Conservation (phyloP, 2,329 filamentous ascomycete genomes). For the Thelonectria blattea region DNA sequence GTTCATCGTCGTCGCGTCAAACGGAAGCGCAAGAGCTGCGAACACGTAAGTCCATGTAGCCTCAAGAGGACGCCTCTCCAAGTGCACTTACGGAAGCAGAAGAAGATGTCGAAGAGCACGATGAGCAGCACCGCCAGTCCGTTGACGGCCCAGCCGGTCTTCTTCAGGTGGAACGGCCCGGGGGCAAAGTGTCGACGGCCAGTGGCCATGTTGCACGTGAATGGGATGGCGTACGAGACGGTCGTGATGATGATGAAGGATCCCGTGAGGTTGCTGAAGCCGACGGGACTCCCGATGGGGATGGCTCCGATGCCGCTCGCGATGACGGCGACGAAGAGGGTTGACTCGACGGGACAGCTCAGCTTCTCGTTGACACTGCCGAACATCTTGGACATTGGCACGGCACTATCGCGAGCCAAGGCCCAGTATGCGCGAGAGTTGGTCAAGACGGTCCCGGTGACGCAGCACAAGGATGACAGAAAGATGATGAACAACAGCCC, state of each 20-base stretch:
- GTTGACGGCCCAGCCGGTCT: constrained; percentile 23
- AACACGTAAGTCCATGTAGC: constrained; percentile 6
- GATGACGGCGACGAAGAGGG: constrained; percentile 33
- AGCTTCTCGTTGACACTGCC: constrained; percentile 26
- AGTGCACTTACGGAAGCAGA: constrained; percentile 36
- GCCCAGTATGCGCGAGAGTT: constrained; percentile 37
- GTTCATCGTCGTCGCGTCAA: constrained; percentile 35
- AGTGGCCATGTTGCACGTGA: constrained; percentile 27
- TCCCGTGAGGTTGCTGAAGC: constrained; percentile 36
- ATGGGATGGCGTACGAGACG: constrained; percentile 35
- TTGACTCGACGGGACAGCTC: constrained; percentile 31
- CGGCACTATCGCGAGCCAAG: constrained; percentile 34
- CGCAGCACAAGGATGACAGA: constrained; percentile 32
- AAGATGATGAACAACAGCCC: constrained; percentile 35
- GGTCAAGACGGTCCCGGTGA: constrained; percentile 32
- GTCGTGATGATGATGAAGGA: constrained; percentile 39
- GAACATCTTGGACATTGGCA: constrained; percentile 30
- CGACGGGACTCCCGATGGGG: constrained; percentile 33
- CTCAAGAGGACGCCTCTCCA: not conserved
- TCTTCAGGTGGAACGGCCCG: constrained; percentile 27
- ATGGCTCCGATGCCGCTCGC: constrained; percentile 35
- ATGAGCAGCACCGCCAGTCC: constrained; percentile 29
- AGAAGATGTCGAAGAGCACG: constrained; percentile 33
- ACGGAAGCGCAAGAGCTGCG: constrained; percentile 30
- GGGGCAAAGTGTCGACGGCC: constrained; percentile 24